These are phyloP conservation scores for Geotrichum australiense DNA, from an alignment of 1,139 yeast genomes.

Conservation along the genomic window DNA sequence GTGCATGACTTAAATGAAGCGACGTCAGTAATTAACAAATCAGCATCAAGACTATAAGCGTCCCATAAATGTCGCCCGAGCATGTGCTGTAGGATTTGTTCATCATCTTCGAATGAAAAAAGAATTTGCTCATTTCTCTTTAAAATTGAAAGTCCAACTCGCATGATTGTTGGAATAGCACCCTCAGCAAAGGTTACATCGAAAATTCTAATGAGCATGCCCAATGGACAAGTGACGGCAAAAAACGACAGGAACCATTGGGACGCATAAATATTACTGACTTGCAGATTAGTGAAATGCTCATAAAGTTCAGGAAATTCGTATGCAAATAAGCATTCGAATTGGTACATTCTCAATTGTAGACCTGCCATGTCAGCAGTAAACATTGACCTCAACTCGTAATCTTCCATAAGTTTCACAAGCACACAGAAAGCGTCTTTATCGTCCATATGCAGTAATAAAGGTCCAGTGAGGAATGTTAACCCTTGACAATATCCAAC, in stretches of 20 bases:
- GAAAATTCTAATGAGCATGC: conserved; percentile 46
- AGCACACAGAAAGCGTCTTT: conserved; percentile 48
- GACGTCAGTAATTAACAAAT: conserved; percentile 45
- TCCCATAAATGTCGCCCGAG: conserved; percentile 50
- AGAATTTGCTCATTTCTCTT: conserved; percentile 48
- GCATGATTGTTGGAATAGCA: conserved; percentile 55
- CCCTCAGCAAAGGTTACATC: conserved; percentile 56
- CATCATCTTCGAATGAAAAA: conserved; percentile 50
- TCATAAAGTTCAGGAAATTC: conserved; percentile 40
- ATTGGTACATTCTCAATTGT: conserved; percentile 48
- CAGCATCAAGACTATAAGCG: conserved; percentile 41
- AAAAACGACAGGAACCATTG: conserved; percentile 67
- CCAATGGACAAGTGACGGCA: conserved; percentile 54
- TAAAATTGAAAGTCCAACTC: conserved; percentile 52
- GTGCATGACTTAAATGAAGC: conserved; percentile 30
- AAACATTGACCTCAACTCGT: conserved; percentile 53
- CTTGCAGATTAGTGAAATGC: conserved; percentile 40
- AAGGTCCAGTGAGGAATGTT: conserved; percentile 58
- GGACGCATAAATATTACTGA: conserved; percentile 34
- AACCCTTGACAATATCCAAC: conserved; percentile 71
- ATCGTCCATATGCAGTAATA: conserved; percentile 47
- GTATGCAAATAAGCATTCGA: conserved; percentile 40
- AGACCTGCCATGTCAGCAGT: conserved; percentile 53
- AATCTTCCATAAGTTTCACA: conserved; percentile 56
- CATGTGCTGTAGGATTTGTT: conserved; percentile 54